Conservation (phyloP, 2,329 filamentous ascomycete genomes). For the Botrytis squamosa region DNA sequence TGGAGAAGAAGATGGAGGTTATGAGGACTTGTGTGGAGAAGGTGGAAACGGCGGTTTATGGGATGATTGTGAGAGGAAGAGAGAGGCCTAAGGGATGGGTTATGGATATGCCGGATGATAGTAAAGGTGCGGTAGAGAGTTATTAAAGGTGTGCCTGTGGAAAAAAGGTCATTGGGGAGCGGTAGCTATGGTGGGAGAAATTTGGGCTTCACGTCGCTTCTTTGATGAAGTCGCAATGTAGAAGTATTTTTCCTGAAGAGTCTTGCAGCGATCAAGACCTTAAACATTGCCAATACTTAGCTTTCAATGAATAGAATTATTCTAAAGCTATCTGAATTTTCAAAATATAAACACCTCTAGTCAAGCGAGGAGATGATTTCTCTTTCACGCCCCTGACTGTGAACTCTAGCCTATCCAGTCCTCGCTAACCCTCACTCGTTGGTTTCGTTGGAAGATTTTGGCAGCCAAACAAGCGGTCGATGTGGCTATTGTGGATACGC, state of each 20-base stretch:
- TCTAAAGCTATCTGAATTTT: background rate
- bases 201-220: background rate
- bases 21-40: slow-evolving; percentile 90
- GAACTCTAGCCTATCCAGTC: background rate
- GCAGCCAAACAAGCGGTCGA: background rate
- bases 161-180: background rate
- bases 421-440: background rate
- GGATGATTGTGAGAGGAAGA: slow-evolving; percentile 79
- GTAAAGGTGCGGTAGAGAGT: slow-evolving; percentile 34
- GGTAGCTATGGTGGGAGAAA: background rate
- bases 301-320: too few relatives aligned
- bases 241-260: background rate
- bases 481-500: background rate
- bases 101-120: slow-evolving; percentile 60
- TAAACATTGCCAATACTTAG: background rate
- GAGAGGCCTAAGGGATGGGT: slow-evolving; percentile 92
- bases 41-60: slow-evolving; percentile 88
- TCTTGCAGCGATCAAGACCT: background rate
- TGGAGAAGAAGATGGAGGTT: slow-evolving; percentile 77
- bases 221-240: background rate
- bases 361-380: background rate
- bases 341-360: background rate
- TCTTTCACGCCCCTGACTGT: background rate
- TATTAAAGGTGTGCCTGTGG: slow-evolving; percentile 27
- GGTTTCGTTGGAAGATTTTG: background rate